A percentile compares a stretch with the other conserved stretches of the same genome.
phyloP scores from a whole-genome alignment of 305 asterid genomes.

The Caryopteris hybrid region DNA sequence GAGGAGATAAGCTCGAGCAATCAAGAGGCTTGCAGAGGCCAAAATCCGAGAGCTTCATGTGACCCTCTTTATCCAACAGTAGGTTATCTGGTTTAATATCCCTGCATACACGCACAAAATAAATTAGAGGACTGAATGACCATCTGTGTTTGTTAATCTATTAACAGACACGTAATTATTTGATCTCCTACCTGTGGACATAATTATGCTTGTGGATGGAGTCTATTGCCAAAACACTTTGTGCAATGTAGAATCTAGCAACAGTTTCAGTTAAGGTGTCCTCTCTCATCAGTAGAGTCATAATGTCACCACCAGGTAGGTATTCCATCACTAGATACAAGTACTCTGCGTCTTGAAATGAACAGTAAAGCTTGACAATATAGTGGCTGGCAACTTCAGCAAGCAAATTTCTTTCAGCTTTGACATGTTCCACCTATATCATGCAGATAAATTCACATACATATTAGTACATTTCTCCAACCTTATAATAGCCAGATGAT shows the following conservation, averaged over 20 bases:
- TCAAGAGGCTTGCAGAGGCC: slow-evolving; percentile 95
- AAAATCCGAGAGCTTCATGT: slow-evolving; percentile 78
- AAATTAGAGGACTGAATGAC: too few species aligned
- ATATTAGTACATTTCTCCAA: too few species aligned
- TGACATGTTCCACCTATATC: slow-evolving; percentile 74
- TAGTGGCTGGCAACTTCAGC: slow-evolving; percentile 75
- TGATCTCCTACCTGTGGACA: slow-evolving; percentile 59
- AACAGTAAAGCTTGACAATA: slow-evolving; percentile 81
- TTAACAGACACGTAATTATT: background rate
- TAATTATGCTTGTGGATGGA: slow-evolving; percentile 81
- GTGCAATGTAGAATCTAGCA: slow-evolving; percentile 75
- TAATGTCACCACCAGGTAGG: slow-evolving; percentile 90
- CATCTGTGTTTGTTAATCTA: background rate
- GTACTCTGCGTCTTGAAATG: slow-evolving; percentile 88
- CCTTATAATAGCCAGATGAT: too few species aligned
- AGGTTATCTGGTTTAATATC: slow-evolving; percentile 93
- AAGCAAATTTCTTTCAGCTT: slow-evolving; percentile 81
- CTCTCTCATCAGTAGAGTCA: slow-evolving; percentile 87
- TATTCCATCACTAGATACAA: slow-evolving; percentile 89
- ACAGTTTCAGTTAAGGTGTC: slow-evolving; percentile 82
- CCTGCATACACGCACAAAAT: slow-evolving; percentile 34
- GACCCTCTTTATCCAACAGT: slow-evolving; percentile 72
- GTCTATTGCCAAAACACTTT: slow-evolving; percentile 77
- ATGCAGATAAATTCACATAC: slow-evolving; percentile 8
- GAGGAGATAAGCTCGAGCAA: slow-evolving; percentile 50